A percentile compares a stretch with the other conserved stretches of the same genome.
Conservation (phyloP, 176 grass and related monocot species). For the Puya raimondii region DNA sequence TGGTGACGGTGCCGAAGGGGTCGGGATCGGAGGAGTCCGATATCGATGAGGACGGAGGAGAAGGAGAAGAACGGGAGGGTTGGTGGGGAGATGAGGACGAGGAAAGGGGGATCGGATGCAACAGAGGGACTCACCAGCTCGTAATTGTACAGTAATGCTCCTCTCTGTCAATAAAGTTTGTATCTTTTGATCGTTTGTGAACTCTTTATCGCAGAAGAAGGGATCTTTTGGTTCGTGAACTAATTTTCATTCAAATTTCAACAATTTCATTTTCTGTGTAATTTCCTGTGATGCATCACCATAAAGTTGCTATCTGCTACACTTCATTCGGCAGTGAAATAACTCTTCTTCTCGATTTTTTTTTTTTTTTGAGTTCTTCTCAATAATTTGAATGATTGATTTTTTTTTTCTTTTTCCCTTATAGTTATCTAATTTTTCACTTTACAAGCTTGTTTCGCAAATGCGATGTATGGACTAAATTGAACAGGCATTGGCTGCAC, state of each 20-base stretch:
- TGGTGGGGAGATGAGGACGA: constrained; percentile 26
- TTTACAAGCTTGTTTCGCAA: too few relatives aligned
- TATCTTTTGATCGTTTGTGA: neutral
- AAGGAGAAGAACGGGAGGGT: constrained; percentile 12
- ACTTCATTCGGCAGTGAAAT: too few relatives aligned
- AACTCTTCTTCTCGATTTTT: too few relatives aligned
- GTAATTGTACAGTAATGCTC: constrained; percentile 15
- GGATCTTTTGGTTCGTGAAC: too few relatives aligned
- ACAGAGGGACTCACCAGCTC: neutral
- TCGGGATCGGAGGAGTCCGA: neutral
- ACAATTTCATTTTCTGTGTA: neutral
- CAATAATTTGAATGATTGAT: too few relatives aligned
- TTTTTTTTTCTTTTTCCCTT: too few relatives aligned
- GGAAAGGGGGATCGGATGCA: constrained; percentile 2
- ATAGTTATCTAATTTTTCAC: too few relatives aligned
- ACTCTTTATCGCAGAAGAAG: too few relatives aligned
- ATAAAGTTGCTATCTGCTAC: neutral
- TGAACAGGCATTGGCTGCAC: too few relatives aligned
- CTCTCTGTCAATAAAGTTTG: neutral
- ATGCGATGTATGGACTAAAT: too few relatives aligned
- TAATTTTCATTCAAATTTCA: too few relatives aligned
- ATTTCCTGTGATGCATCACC: neutral
- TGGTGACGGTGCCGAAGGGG: constrained; percentile 68
- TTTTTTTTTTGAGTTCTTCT: too few relatives aligned
- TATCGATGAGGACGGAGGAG: neutral